A percentile compares a stretch with the other conserved stretches of the same genome.
Evolutionary conservation across 495 filamentous ascomycete genomes (phyloP).

Genomic region (Talaromyces thailandensis): DNA sequence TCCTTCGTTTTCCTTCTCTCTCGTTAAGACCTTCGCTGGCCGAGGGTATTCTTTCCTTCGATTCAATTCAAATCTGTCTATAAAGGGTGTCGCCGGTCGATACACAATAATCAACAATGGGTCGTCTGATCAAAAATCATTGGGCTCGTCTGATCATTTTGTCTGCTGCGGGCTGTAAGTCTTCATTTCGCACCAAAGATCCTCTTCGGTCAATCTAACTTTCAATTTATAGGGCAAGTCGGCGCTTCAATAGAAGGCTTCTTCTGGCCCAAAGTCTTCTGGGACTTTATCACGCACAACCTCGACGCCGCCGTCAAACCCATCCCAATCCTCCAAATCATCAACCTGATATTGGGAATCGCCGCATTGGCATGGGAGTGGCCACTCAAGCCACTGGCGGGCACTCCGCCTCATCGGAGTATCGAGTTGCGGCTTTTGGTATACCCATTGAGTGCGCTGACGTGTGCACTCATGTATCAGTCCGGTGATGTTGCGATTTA

Average conservation of each 20-base stretch:
- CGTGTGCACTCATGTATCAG: slow-evolving; percentile 77
- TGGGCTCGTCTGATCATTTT: slow-evolving; percentile 90
- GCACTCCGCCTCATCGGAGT: slow-evolving; percentile 68
- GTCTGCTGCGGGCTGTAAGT: slow-evolving; percentile 75
- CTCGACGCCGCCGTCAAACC: slow-evolving; percentile 81
- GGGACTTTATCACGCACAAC: slow-evolving; percentile 90
- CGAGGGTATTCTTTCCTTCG: not conserved
- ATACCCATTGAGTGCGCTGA: slow-evolving; percentile 71
- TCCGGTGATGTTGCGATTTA: slow-evolving; percentile 87
- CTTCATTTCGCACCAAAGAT: not conserved
- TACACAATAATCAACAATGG: slow-evolving; percentile 49
- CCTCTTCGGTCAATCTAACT: not conserved
- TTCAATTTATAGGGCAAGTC: slow-evolving; percentile 59
- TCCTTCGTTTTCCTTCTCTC: not conserved
- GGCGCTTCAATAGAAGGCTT: slow-evolving; percentile 75
- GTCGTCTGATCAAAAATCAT: slow-evolving; percentile 97
- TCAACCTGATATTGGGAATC: slow-evolving; percentile 90
- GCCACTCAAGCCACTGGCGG: slow-evolving; percentile 59
- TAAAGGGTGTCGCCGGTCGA: not conserved
- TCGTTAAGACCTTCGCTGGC: not conserved
- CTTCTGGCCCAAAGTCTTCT: slow-evolving; percentile 99
- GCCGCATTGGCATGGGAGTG: slow-evolving; percentile 83
- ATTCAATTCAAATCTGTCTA: not conserved
- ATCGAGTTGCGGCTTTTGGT: slow-evolving; percentile 78
- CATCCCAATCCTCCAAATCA: slow-evolving; percentile 79